Evolutionary conservation across 768 basidiomycete genomes (phyloP), one percentile per base, ranked within the genome.

Genomic region (Gautieria morchelliformis): DNA sequence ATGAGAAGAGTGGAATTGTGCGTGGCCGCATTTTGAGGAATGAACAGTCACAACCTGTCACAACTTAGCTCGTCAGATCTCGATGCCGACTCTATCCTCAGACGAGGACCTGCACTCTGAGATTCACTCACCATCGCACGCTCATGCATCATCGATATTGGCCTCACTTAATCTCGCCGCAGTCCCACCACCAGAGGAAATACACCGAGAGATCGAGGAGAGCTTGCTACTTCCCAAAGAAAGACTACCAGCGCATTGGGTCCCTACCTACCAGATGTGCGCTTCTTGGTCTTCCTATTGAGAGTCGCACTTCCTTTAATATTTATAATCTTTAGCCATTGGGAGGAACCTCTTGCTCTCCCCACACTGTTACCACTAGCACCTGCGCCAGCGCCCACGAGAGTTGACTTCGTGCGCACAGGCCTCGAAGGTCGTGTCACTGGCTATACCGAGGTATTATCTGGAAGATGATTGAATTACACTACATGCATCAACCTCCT

Each of bases 251-350:
- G 71, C 75, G 8, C 82, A 88, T 59, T 88, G 86, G 81, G 74
- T 95, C 50, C 77, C 84, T 53, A 77, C 76, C 35, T 93, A 93
- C 71, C 93, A 95, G 77, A 75, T 87, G 94, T 95, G 71, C 62
- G 82, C 63, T 53, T 53, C 7, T 17, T 32, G 14, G 44, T 58
- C 50, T 27, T 20, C 27, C 33, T 14, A 8, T 30, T 27, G 9
- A 30, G 32, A 41, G 22, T 41, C 22, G 22, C 37, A 48, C 49
- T 52, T 47, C 47, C 56, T 35, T 52, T 52, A 53, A 62, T 50
- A 15, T 35, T 58, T 39, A 57, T 56, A 59, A 30, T 27, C 59
- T 52, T 53, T 67, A 93, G 86, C 69, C 83, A 86, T 56, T 92
- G 90, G 89, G 79, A 86, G 50, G 72, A 80, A 63, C 69, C 77